phyloP scores from a whole-genome alignment of 2,329 filamentous ascomycete genomes.

The Fusarium paranaense region DNA sequence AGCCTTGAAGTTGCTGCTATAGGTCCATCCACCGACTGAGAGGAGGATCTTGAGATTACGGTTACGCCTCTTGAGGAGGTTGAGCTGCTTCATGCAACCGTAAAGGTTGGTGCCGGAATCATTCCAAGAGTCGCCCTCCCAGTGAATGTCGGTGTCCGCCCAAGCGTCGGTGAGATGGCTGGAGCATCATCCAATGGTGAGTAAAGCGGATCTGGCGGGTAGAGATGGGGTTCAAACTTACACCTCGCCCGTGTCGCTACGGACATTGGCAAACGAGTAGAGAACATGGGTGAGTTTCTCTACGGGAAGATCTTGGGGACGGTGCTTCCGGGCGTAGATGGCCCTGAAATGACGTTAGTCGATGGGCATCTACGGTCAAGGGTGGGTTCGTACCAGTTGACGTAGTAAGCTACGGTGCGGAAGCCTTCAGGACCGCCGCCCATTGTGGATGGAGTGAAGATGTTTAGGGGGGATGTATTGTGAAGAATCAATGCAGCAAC shows the following conservation, averaged over 20 bases:
- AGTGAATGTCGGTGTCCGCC: constrained; percentile 80
- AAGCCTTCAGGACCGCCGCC: constrained; percentile 64
- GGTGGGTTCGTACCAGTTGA: constrained; percentile 67
- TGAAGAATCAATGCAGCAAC: constrained; percentile 21
- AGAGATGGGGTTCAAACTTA: constrained; percentile 50
- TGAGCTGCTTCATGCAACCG: constrained; percentile 89
- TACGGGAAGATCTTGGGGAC: constrained; percentile 84
- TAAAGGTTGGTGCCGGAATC: constrained; percentile 84
- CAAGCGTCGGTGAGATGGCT: constrained; percentile 69
- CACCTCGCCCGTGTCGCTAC: constrained; percentile 83
- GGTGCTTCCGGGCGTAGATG: constrained; percentile 87
- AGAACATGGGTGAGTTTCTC: constrained; percentile 89
- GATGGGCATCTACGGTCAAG: neutral
- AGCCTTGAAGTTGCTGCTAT: constrained; percentile 83
- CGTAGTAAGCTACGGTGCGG: constrained; percentile 78
- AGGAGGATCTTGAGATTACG: constrained; percentile 87
- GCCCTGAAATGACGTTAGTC: constrained; percentile 61
- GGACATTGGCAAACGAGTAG: constrained; percentile 91
- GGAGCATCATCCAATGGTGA: constrained; percentile 10
- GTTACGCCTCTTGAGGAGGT: constrained; percentile 83
- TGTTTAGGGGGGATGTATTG: neutral
- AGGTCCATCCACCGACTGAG: constrained; percentile 93
- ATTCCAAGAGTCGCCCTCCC: constrained; percentile 76
- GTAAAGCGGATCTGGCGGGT: neutral
- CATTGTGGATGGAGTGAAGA: constrained; percentile 47